Evolutionary conservation across 306 rosid species (phyloP).

Genomic region (Astragalus glycyphyllos): DNA sequence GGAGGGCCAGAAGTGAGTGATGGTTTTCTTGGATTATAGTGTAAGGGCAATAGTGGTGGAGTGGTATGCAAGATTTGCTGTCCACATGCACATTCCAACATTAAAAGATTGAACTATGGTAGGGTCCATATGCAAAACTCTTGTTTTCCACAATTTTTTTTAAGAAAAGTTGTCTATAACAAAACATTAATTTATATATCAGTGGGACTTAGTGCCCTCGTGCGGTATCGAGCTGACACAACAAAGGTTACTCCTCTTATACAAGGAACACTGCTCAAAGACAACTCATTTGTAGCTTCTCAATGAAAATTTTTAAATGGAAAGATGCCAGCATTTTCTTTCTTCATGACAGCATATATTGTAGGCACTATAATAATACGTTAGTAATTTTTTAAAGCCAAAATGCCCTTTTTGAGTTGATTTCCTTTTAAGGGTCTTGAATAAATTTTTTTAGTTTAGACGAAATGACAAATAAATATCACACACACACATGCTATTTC

Average conservation of each 20-base stretch:
- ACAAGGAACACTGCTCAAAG: slow-evolving; percentile 18
- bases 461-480: too few relatives aligned
- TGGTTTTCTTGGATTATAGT: slow-evolving; percentile 42
- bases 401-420: neutral
- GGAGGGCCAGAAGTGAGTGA: slow-evolving; percentile 33
- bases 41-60: slow-evolving; percentile 37
- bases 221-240: slow-evolving; percentile 10
- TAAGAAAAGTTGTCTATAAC: slow-evolving; percentile 14
- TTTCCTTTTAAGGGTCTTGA: neutral
- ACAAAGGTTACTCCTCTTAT: neutral
- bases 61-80: slow-evolving; percentile 27
- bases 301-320: neutral
- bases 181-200: slow-evolving; percentile 20
- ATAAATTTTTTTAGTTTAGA: too few relatives aligned
- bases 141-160: neutral
- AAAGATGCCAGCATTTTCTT: neutral
- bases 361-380: too few relatives aligned
- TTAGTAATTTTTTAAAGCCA: too few relatives aligned
- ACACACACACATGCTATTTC: too few relatives aligned
- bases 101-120: neutral
- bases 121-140: slow-evolving; percentile 33
- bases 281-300: slow-evolving; percentile 31
- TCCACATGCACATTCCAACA: slow-evolving; percentile 42
- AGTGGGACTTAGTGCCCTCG: slow-evolving; percentile 26
- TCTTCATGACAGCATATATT: slow-evolving; percentile 2